phyloP scores from a whole-genome alignment of 805 yeast genomes.

The Kuraishia cidri region DNA sequence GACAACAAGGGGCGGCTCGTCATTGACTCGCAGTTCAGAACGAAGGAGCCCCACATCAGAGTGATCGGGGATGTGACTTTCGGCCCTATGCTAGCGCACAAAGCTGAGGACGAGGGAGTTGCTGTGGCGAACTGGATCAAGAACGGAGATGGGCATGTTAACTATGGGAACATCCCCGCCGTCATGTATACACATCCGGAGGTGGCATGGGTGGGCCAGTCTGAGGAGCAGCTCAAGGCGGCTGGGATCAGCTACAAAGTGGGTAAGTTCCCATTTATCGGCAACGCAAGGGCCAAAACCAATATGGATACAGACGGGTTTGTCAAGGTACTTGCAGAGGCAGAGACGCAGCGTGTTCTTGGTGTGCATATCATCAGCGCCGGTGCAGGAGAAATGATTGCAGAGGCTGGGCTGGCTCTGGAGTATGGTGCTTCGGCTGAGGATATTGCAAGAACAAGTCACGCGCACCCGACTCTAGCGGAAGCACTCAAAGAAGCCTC shows the following conservation, averaged over 20 bases:
- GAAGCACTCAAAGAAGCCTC: slow-evolving; percentile 99
- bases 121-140: slow-evolving; percentile 96
- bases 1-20: slow-evolving; percentile 92
- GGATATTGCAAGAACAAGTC: slow-evolving; percentile 95
- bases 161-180: slow-evolving; percentile 95
- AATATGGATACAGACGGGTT: slow-evolving; percentile 96
- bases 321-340: slow-evolving; percentile 92
- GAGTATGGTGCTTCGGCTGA: slow-evolving; percentile 99
- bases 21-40: slow-evolving; percentile 87
- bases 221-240: slow-evolving; percentile 88
- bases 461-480: slow-evolving; percentile 96
- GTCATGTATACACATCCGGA: slow-evolving; percentile 99
- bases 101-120: slow-evolving; percentile 99
- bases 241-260: slow-evolving; percentile 86
- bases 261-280: slow-evolving; percentile 98
- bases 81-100: slow-evolving; percentile 99
- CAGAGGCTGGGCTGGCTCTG: slow-evolving; percentile 94
- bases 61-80: slow-evolving; percentile 98
- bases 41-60: slow-evolving; percentile 88
- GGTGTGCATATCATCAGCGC: slow-evolving; percentile 98
- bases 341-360: slow-evolving; percentile 91
- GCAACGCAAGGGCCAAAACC: slow-evolving; percentile 99
- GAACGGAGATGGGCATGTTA: slow-evolving; percentile 94
- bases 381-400: slow-evolving; percentile 99
- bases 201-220: slow-evolving; percentile 98